Evolutionary conservation across 106 monocot species (phyloP).

Genomic region (Dendrobium catenatum): DNA sequence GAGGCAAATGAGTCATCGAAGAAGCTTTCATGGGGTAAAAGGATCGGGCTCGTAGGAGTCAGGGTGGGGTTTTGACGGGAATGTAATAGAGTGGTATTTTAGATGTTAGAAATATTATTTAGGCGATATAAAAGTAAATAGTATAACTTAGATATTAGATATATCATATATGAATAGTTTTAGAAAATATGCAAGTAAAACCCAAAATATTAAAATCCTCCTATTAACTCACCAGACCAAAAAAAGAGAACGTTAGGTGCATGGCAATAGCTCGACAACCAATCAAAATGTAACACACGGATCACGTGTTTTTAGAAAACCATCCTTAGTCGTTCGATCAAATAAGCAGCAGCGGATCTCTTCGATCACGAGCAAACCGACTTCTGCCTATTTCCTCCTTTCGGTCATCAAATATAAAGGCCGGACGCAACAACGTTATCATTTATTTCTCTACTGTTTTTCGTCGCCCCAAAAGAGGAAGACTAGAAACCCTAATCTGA

Average conservation of each 20-base stretch:
- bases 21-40: too few species aligned
- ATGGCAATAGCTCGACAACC: neutral
- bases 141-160: too few species aligned
- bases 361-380: neutral
- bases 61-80: too few species aligned
- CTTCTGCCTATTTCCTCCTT: neutral
- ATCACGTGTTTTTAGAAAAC: neutral
- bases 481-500: neutral
- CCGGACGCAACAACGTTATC: neutral
- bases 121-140: too few species aligned
- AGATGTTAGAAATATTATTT: too few species aligned
- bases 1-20: too few species aligned
- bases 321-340: neutral
- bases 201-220: too few species aligned
- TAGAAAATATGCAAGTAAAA: too few species aligned
- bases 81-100: too few species aligned
- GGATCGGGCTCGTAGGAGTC: too few species aligned
- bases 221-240: too few species aligned
- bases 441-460: neutral
- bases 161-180: too few species aligned
- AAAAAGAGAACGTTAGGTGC: neutral
- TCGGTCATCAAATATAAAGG: neutral
- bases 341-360: neutral
- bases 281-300: neutral
- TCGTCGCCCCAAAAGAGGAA: neutral